phyloP scores from a whole-genome alignment of 352 stramenopile genomes.

The Blastocystis sp. region DNA sequence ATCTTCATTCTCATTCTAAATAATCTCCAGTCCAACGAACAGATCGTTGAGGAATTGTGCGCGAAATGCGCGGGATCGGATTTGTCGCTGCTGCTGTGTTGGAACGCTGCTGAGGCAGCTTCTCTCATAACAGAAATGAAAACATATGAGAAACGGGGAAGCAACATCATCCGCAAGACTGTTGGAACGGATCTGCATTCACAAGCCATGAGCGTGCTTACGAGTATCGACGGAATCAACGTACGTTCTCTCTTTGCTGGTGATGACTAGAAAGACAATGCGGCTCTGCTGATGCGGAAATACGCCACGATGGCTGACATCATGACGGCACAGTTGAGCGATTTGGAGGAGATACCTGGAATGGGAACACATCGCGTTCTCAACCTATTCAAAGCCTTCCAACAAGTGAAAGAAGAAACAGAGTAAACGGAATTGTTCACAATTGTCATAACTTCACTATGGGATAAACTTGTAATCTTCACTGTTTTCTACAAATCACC shows the following conservation, averaged over 20 bases:
- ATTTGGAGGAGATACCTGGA: slow-evolving; percentile 16
- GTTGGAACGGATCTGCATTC: not conserved
- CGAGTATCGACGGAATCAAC: slow-evolving; percentile 37
- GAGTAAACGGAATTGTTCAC: not conserved
- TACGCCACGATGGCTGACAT: slow-evolving; percentile 40
- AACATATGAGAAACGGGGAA: slow-evolving; percentile 30
- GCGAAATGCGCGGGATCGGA: not conserved
- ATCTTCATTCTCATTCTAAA: not conserved
- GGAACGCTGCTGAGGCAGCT: not conserved
- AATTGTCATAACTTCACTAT: slow-evolving; percentile 15
- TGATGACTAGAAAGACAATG: slow-evolving; percentile 12
- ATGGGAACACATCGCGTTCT: slow-evolving; percentile 37
- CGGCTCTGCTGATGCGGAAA: not conserved
- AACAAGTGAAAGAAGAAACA: slow-evolving; percentile 17
- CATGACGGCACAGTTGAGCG: slow-evolving; percentile 7
- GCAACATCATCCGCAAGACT: slow-evolving; percentile 40
- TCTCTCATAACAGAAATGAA: slow-evolving; percentile 1
- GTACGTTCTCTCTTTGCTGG: not conserved
- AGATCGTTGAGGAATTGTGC: not conserved
- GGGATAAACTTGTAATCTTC: not conserved
- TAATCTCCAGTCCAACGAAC: not conserved
- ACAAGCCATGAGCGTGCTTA: not conserved
- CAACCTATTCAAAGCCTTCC: slow-evolving; percentile 17
- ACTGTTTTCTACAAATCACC: slow-evolving; percentile 34
- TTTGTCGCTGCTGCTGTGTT: slow-evolving; percentile 2